These are phyloP conservation scores for Cubamyces sp. DNA, from an alignment of 768 basidiomycete genomes.

Conservation along the genomic window DNA sequence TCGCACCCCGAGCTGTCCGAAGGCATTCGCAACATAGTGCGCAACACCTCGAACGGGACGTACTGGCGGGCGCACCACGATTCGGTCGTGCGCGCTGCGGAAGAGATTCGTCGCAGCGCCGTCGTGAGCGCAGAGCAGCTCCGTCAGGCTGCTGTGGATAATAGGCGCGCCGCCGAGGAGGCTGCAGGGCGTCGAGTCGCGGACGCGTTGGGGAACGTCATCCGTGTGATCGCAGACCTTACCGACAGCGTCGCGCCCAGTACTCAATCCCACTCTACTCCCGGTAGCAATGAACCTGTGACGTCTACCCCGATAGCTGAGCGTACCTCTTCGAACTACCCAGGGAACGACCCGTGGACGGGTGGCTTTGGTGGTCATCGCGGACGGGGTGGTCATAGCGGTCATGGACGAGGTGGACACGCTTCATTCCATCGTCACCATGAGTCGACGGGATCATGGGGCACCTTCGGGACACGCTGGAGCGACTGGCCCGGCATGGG, in stretches of 20 bases:
- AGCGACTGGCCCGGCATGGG: background rate
- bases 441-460: conserved; percentile 13
- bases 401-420: conserved; percentile 23
- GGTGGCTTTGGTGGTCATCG: background rate
- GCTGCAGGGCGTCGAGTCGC: conserved; percentile 67
- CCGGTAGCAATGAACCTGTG: conserved; percentile 12
- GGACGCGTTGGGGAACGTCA: conserved; percentile 61
- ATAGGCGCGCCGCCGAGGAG: conserved; percentile 57
- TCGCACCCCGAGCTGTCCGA: conserved; percentile 76
- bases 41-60: conserved; percentile 62
- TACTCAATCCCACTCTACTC: background rate
- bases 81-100: conserved; percentile 59
- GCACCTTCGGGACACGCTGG: conserved; percentile 19
- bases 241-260: conserved; percentile 18
- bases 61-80: conserved; percentile 74
- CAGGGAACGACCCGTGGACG: conserved; percentile 1
- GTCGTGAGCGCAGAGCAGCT: conserved; percentile 37
- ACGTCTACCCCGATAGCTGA: conserved; percentile 30
- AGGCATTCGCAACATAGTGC: conserved; percentile 63
- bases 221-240: conserved; percentile 53
- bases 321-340: background rate
- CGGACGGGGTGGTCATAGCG: conserved; percentile 10
- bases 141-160: conserved; percentile 46
- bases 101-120: conserved; percentile 53
- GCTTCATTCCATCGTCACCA: conserved; percentile 14